A percentile compares a stretch with the other conserved stretches of the same genome.
phyloP scores from a whole-genome alignment of 2,329 filamentous ascomycete genomes.

The Daldinia sp. region DNA sequence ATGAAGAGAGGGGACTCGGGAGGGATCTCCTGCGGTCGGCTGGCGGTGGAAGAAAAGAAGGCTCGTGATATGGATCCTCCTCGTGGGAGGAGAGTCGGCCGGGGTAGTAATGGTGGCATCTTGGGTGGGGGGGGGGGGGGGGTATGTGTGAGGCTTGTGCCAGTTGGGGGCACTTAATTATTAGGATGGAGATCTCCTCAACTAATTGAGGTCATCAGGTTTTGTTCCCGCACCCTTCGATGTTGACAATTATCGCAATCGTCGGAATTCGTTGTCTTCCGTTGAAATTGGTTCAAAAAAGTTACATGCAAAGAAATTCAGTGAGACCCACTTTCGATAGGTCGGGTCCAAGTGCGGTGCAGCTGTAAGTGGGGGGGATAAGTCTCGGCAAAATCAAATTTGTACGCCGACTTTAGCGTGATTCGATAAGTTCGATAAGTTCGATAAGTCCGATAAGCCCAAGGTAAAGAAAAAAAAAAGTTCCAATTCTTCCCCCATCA shows the following conservation, averaged over 20 bases:
- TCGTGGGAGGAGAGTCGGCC: conserved; percentile 34
- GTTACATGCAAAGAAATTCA: conserved; percentile 34
- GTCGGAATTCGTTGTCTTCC: conserved; percentile 8
- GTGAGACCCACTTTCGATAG: conserved; percentile 27
- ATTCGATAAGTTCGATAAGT: conserved; percentile 2
- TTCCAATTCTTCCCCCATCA: conserved; percentile 20
- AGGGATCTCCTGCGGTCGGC: conserved; percentile 68
- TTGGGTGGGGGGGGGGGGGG: not conserved
- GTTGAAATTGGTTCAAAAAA: conserved; percentile 27
- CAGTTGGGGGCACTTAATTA: conserved; percentile 22
- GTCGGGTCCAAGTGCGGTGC: conserved; percentile 9
- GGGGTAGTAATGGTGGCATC: conserved; percentile 41
- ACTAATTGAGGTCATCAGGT: conserved; percentile 6
- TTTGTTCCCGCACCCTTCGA: not conserved
- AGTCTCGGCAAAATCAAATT: conserved; percentile 26
- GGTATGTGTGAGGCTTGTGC: conserved; percentile 17
- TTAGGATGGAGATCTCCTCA: not conserved
- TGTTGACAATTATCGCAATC: conserved; percentile 8
- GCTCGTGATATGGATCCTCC: conserved; percentile 47
- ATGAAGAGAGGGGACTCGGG: conserved; percentile 92
- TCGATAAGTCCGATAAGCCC: not conserved
- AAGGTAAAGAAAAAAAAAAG: conserved; percentile 35
- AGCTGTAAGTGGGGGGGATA: not conserved
- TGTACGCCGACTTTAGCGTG: conserved; percentile 4
- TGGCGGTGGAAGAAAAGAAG: conserved; percentile 58